Percentiles rank a stretch among this genome's conserved stretches.
Conservation (phyloP, 805 yeast species). For the Ogataea paraovalis region DNA sequence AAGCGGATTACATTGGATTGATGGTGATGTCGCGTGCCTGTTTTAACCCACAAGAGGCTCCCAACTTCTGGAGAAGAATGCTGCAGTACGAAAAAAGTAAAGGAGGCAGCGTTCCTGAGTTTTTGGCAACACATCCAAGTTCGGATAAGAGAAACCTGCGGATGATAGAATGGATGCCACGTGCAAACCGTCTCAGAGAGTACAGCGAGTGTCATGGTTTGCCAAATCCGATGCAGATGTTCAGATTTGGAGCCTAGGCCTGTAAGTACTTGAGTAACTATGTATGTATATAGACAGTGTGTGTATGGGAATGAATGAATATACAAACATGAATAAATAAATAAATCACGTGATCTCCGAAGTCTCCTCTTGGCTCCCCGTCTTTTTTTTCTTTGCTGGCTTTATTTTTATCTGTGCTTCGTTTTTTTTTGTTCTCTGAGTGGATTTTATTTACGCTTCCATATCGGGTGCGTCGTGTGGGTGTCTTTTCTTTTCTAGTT, state of each 20-base stretch:
- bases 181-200: slow-evolving; percentile 43
- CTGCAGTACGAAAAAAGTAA: slow-evolving; percentile 40
- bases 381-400: no score
- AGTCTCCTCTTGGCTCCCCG: no score
- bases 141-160: slow-evolving; percentile 67
- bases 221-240: slow-evolving; percentile 10
- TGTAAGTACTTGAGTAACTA: neutral
- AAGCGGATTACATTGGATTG: slow-evolving; percentile 92
- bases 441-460: no score
- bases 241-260: neutral
- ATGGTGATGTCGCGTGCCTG: slow-evolving; percentile 91
- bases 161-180: slow-evolving; percentile 64
- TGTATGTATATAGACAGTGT: neutral
- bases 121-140: slow-evolving; percentile 88
- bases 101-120: slow-evolving; percentile 43
- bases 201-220: slow-evolving; percentile 35
- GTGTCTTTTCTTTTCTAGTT: no score
- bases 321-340: no score
- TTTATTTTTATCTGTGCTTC: no score
- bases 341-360: no score
- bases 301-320: no score
- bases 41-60: slow-evolving; percentile 71
- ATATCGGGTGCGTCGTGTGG: no score
- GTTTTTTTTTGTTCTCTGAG: no score
- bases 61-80: slow-evolving; percentile 83